Conservation (phyloP, 2,329 filamentous ascomycete species). For the Clarireedia paspali region DNA sequence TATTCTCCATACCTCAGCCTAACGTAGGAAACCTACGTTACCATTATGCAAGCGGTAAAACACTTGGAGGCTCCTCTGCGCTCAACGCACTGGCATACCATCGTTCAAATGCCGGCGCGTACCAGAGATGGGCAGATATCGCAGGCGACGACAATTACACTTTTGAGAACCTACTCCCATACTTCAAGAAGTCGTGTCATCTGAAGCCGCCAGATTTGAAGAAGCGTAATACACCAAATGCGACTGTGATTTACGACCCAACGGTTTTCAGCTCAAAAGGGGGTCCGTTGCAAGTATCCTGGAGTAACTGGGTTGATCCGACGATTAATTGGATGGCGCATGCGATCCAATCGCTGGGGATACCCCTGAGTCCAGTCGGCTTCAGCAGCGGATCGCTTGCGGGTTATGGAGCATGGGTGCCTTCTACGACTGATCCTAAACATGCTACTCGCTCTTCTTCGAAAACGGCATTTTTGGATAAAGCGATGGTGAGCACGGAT, state of each 20-base stretch:
- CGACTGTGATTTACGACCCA: conserved; percentile 12
- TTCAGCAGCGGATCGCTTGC: conserved; percentile 18
- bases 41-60: conserved; percentile 27
- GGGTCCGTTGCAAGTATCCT: conserved; percentile 36
- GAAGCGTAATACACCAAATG: conserved; percentile 6
- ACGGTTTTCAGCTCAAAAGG: conserved; percentile 26
- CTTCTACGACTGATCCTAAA: conserved; percentile 12
- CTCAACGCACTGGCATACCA: conserved; percentile 1
- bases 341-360: conserved; percentile 12
- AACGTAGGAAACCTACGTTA: conserved; percentile 12
- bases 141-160: conserved; percentile 38
- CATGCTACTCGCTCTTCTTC: conserved; percentile 14
- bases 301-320: conserved; percentile 29
- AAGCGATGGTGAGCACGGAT: not conserved
- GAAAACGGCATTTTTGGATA: not conserved
- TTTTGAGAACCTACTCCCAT: conserved; percentile 39
- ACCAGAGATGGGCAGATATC: conserved; percentile 37
- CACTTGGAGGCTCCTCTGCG: conserved; percentile 28
- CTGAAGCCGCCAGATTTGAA: conserved; percentile 21
- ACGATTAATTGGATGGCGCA: conserved; percentile 9
- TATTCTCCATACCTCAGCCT: conserved; percentile 10
- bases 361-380: conserved; percentile 8
- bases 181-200: conserved; percentile 32
- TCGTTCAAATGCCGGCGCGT: conserved; percentile 14
- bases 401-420: conserved; percentile 8